Conservation (phyloP, 495 filamentous ascomycete genomes). For the Penicillium waksmanii region DNA sequence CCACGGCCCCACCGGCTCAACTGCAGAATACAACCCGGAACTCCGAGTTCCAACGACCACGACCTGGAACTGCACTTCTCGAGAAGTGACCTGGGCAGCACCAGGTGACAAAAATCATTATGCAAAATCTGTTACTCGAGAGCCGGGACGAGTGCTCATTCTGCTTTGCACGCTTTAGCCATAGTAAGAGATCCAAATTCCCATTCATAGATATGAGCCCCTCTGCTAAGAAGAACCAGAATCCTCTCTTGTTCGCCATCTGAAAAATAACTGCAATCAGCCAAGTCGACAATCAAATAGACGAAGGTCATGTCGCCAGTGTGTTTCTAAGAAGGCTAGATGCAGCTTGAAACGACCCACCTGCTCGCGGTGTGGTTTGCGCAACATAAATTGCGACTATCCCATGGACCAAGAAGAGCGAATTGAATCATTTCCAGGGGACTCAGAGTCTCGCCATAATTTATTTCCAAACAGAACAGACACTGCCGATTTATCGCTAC, state of each 20-base stretch:
- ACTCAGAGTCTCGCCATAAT: no score
- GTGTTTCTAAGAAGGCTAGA: conserved; percentile 12
- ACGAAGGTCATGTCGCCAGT: conserved; percentile 20
- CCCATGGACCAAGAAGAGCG: not conserved
- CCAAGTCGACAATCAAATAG: not conserved
- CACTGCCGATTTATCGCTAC: no score
- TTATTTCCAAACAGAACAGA: no score
- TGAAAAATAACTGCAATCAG: conserved; percentile 22
- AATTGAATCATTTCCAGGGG: no score
- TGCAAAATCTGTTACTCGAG: no score
- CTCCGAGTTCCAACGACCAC: not conserved
- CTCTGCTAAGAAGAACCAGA: conserved; percentile 9
- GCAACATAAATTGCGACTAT: conserved; percentile 14
- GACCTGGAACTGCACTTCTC: no score
- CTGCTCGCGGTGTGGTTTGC: conserved; percentile 20
- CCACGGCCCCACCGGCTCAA: no score
- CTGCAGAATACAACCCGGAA: not conserved
- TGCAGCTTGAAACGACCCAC: conserved; percentile 21
- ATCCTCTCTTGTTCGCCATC: conserved; percentile 23
- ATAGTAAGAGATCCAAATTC: not conserved
- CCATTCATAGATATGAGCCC: conserved; percentile 11
- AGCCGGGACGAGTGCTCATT: no score
- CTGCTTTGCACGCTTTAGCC: no score
- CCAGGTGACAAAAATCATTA: no score
- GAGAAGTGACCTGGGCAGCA: not conserved